A percentile compares a stretch with the other conserved stretches of the same genome.
phyloP scores from a whole-genome alignment of 2,329 filamentous ascomycete genomes.

The Drechslerella coelobrocha region DNA sequence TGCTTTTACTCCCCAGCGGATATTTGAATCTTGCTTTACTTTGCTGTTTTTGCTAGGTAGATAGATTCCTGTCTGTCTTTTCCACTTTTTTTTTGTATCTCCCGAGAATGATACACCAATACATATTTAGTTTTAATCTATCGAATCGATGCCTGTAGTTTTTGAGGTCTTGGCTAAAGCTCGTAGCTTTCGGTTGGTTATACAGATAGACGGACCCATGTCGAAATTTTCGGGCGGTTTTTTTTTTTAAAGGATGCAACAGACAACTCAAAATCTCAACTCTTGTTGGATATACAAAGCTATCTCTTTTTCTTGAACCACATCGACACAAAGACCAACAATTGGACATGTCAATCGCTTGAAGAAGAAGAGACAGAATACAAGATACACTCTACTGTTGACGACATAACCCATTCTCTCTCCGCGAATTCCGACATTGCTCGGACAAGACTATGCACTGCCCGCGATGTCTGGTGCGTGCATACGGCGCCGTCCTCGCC shows the following conservation, averaged over 20 bases:
- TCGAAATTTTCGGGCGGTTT: background rate
- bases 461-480: slow-evolving; percentile 41
- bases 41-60: slow-evolving; percentile 24
- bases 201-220: background rate
- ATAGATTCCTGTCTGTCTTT: slow-evolving; percentile 37
- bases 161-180: no score
- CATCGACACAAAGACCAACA: slow-evolving; percentile 14
- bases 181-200: no score
- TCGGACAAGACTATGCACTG: slow-evolving; percentile 14
- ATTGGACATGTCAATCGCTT: no score
- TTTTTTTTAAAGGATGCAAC: background rate
- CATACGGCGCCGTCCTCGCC: slow-evolving; percentile 41
- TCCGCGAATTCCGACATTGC: background rate
- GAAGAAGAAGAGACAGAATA: no score
- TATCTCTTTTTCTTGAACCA: background rate
- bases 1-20: slow-evolving; percentile 4
- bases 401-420: background rate
- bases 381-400: no score
- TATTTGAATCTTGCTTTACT: slow-evolving; percentile 6
- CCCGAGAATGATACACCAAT: slow-evolving; percentile 39
- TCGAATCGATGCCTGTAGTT: no score
- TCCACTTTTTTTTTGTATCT: slow-evolving; percentile 14
- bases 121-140: no score
- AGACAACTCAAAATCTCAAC: background rate
- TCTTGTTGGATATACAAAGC: slow-evolving; percentile 5